Evolutionary conservation across 306 rosid species (phyloP).

Genomic region (Citrullus colocynthis): DNA sequence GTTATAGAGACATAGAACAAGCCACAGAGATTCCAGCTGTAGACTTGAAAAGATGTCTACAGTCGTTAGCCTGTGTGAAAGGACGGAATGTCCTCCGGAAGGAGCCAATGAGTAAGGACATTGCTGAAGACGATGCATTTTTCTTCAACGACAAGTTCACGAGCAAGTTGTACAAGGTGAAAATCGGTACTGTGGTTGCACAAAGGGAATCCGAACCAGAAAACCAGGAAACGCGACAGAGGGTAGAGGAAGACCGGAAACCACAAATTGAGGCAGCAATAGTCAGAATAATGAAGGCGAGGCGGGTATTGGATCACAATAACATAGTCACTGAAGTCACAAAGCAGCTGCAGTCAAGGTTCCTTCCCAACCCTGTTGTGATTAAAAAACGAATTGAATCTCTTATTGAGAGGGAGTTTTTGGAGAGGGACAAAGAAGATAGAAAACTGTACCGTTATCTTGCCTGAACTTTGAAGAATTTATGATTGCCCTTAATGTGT

Average conservation of each 20-base stretch:
- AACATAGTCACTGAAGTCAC: constrained; percentile 77
- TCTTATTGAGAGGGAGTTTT: constrained; percentile 74
- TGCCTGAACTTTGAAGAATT: constrained; percentile 27
- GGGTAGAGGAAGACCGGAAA: constrained; percentile 80
- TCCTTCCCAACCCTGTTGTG: constrained; percentile 61
- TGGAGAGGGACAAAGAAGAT: constrained; percentile 64
- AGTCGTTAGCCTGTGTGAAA: constrained; percentile 77
- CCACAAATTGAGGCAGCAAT: constrained; percentile 78
- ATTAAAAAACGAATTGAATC: constrained; percentile 80
- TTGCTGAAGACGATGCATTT: constrained; percentile 57
- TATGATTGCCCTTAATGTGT: background rate
- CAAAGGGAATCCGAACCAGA: constrained; percentile 78
- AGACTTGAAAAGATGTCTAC: constrained; percentile 76
- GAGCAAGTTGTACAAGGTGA: constrained; percentile 62
- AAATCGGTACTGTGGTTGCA: constrained; percentile 80
- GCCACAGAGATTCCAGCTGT: constrained; percentile 59
- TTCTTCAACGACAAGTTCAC: constrained; percentile 59
- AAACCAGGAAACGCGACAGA: constrained; percentile 68
- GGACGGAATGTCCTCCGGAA: constrained; percentile 73
- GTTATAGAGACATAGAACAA: constrained; percentile 69
- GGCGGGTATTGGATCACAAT: constrained; percentile 66
- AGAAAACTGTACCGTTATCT: constrained; percentile 54
- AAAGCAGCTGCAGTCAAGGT: constrained; percentile 57
- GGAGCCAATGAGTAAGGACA: constrained; percentile 81
- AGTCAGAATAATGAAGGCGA: constrained; percentile 77